Conservation (phyloP, 371 early-diverging fungal genomes). For the Mortierella sp. region DNA sequence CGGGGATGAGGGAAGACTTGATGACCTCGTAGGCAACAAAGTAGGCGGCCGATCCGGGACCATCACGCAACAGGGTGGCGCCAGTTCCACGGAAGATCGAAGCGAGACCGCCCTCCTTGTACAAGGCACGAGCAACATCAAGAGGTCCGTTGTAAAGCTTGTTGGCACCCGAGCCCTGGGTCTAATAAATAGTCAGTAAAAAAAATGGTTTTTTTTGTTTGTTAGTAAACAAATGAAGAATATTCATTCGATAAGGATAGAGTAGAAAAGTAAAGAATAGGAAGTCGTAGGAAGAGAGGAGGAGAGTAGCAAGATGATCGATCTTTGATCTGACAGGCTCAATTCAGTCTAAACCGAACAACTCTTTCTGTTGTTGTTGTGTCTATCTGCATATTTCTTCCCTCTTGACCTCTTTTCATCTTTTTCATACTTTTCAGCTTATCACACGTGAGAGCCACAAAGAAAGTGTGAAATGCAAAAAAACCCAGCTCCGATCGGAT, state of each 20-base stretch:
- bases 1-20: slow-evolving; percentile 86
- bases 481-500: slow-evolving; percentile 11
- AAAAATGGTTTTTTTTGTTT: not conserved
- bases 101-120: slow-evolving; percentile 84
- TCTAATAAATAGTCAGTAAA: slow-evolving; percentile 17
- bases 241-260: not conserved
- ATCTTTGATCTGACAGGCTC: slow-evolving; percentile 3
- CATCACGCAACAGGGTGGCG: slow-evolving; percentile 94
- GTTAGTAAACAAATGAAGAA: not conserved
- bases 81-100: slow-evolving; percentile 94
- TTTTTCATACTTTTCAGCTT: not conserved
- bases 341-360: slow-evolving; percentile 1
- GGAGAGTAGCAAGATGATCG: slow-evolving; percentile 2
- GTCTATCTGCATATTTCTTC: not conserved
- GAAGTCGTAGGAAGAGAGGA: too few relatives aligned
- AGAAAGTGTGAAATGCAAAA: not conserved
- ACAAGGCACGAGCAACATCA: slow-evolving; percentile 81
- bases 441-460: slow-evolving; percentile 19
- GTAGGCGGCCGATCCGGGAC: slow-evolving; percentile 97
- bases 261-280: not conserved
- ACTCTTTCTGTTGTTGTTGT: not conserved
- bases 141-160: slow-evolving; percentile 86
- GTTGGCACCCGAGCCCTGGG: slow-evolving; percentile 54
- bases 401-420: not conserved
- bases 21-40: slow-evolving; percentile 95